These are phyloP conservation scores for Phialophora tarda DNA, from an alignment of 2,329 filamentous ascomycete species.

Conservation along the genomic window DNA sequence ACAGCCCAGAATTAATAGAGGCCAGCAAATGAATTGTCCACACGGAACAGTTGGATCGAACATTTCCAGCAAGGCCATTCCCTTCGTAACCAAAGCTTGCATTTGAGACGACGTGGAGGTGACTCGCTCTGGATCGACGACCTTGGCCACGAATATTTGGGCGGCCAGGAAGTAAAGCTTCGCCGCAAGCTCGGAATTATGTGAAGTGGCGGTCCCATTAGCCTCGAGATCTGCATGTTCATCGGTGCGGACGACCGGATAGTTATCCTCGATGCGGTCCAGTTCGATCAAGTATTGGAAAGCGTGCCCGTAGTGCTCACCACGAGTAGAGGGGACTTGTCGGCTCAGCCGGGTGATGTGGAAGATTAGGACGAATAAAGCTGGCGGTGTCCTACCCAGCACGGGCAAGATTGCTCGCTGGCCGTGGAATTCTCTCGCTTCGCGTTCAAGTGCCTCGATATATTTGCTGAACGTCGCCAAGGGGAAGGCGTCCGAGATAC, in stretches of 20 bases:
- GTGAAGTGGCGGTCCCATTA: background rate
- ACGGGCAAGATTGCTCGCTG: slow-evolving; percentile 26
- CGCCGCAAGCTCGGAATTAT: slow-evolving; percentile 26
- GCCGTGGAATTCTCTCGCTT: background rate
- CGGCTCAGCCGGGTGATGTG: slow-evolving; percentile 34
- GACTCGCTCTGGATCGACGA: slow-evolving; percentile 24
- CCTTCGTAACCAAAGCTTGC: slow-evolving; percentile 15
- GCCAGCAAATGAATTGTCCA: slow-evolving; percentile 35
- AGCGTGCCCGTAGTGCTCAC: slow-evolving; percentile 25
- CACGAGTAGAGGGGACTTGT: slow-evolving; percentile 20
- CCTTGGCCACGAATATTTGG: slow-evolving; percentile 28
- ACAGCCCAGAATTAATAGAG: slow-evolving; percentile 33
- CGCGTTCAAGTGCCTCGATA: slow-evolving; percentile 29
- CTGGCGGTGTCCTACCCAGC: slow-evolving; percentile 26
- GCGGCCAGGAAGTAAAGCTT: slow-evolving; percentile 32
- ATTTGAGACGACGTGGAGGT: slow-evolving; percentile 22
- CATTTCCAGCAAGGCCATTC: slow-evolving; percentile 16
- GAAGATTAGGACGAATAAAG: slow-evolving; percentile 31
- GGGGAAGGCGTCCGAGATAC: slow-evolving; percentile 28
- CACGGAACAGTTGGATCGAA: slow-evolving; percentile 27
- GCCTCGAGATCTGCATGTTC: background rate
- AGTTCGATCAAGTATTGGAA: slow-evolving; percentile 28
- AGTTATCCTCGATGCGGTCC: slow-evolving; percentile 16
- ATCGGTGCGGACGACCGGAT: slow-evolving; percentile 12
- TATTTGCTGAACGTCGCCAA: slow-evolving; percentile 28